Conservation (phyloP, 1,139 yeast genomes). For the Blastobotrys ciferrii region DNA sequence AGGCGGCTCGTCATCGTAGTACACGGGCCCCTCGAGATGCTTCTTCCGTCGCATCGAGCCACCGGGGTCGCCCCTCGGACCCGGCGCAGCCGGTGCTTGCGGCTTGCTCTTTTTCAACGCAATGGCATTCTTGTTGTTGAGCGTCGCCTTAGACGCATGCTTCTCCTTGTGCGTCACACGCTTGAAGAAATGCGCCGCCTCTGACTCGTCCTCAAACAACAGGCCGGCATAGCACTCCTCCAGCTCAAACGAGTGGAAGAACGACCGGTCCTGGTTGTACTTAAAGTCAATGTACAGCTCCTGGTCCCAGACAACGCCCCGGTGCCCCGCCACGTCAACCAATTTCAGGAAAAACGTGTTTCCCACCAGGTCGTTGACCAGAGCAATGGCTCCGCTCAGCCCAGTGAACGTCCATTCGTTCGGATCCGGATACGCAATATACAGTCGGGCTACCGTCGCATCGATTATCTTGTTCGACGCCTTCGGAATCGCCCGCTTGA, state of each 20-base stretch:
- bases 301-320: conserved; percentile 96
- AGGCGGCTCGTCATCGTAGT: conserved; percentile 79
- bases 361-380: conserved; percentile 92
- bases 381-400: conserved; percentile 76
- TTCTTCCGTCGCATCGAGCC: conserved; percentile 48
- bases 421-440: conserved; percentile 85
- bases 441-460: conserved; percentile 86
- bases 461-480: conserved; percentile 83
- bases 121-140: conserved; percentile 81
- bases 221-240: conserved; percentile 91
- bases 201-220: conserved; percentile 82
- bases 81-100: conserved; percentile 45
- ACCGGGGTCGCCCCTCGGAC: conserved; percentile 67
- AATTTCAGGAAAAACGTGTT: conserved; percentile 87
- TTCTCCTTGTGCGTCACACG: conserved; percentile 73
- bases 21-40: conserved; percentile 54
- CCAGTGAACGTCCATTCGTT: conserved; percentile 86
- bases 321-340: conserved; percentile 74
- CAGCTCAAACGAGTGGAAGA: conserved; percentile 90
- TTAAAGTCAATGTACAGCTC: conserved; percentile 85
- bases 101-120: conserved; percentile 55
- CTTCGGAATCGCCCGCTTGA: conserved; percentile 86
- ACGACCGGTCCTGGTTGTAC: conserved; percentile 89
- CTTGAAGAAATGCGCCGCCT: conserved; percentile 82
- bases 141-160: conserved; percentile 82